phyloP scores from a whole-genome alignment of 495 filamentous ascomycete genomes.

The Sordaria brevicollis region DNA sequence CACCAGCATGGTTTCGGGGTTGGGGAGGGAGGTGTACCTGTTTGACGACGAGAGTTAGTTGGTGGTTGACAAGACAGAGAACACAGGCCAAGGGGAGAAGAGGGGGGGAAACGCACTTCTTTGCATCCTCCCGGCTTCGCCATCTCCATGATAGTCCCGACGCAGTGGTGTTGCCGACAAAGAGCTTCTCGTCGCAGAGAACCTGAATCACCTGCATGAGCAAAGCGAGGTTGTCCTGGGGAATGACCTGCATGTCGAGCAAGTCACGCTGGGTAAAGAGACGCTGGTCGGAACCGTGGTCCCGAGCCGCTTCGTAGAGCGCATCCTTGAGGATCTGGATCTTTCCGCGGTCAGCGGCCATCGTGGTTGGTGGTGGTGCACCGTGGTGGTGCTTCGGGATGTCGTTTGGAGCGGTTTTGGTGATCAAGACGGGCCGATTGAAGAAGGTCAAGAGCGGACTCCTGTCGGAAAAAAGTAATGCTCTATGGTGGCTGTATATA shows the following conservation, averaged over 20 bases:
- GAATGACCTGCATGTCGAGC: constrained; percentile 48
- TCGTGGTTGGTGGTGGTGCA: too few relatives aligned
- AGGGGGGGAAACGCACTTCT: constrained; percentile 44
- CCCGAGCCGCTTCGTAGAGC: constrained; percentile 21
- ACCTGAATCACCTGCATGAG: constrained; percentile 51
- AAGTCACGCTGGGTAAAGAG: constrained; percentile 61
- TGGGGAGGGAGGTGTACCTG: constrained; percentile 55
- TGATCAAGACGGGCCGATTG: neutral
- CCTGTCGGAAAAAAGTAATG: neutral
- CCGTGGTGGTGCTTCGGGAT: constrained; percentile 8
- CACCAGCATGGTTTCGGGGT: constrained; percentile 63
- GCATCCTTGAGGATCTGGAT: constrained; percentile 21
- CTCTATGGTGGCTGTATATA: neutral
- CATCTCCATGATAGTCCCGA: constrained; percentile 54
- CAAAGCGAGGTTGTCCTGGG: constrained; percentile 44
- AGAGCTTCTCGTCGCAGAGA: constrained; percentile 56
- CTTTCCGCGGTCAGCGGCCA: constrained; percentile 12
- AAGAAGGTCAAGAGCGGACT: neutral
- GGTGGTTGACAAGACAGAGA: neutral
- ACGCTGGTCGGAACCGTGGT: constrained; percentile 34
- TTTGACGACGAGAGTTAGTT: neutral
- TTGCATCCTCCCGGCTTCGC: constrained; percentile 56
- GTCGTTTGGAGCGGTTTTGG: neutral
- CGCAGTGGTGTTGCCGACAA: constrained; percentile 47
- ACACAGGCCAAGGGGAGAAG: neutral